phyloP scores from a whole-genome alignment of 1,284 basidiomycete species.

The Golubevia pallescens region DNA sequence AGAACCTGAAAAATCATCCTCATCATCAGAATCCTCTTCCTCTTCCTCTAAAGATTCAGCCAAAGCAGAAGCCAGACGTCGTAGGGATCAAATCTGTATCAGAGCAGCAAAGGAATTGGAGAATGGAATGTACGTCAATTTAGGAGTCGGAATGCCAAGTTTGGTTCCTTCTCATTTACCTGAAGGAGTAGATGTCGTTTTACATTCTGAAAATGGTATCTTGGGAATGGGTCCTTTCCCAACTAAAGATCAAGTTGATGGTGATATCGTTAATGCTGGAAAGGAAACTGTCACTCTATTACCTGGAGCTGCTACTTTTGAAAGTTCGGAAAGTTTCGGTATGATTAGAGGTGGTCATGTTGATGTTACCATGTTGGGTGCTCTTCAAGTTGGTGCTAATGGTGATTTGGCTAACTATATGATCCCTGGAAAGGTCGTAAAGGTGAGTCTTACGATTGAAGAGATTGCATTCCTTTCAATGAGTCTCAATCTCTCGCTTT shows the following conservation, averaged over 20 bases:
- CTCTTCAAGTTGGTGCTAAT: constrained; percentile 50
- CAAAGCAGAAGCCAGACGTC: constrained; percentile 28
- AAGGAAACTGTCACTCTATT: constrained; percentile 76
- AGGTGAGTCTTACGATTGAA: constrained; percentile 6
- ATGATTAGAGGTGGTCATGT: constrained; percentile 63
- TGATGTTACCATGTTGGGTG: constrained; percentile 61
- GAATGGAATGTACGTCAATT: constrained; percentile 58
- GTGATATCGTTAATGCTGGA: constrained; percentile 72
- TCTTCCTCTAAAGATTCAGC: constrained; percentile 10
- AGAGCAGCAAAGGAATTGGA: constrained; percentile 51
- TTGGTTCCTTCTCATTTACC: constrained; percentile 56
- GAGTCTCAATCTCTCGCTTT: neutral
- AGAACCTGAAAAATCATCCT: constrained; percentile 11
- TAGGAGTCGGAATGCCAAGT: constrained; percentile 56
- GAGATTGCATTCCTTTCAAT: neutral
- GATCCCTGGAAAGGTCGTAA: constrained; percentile 55
- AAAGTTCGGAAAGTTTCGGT: constrained; percentile 52
- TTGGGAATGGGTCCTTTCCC: constrained; percentile 61
- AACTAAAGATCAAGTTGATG: constrained; percentile 29
- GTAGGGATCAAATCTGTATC: constrained; percentile 33
- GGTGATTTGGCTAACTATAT: constrained; percentile 58
- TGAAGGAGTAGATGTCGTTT: constrained; percentile 40
- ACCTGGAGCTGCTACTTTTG: constrained; percentile 50
- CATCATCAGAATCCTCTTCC: neutral
- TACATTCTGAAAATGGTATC: constrained; percentile 59